Evolutionary conservation across 495 filamentous ascomycete genomes (phyloP).

Genomic region (Bacidia gigantensis): DNA sequence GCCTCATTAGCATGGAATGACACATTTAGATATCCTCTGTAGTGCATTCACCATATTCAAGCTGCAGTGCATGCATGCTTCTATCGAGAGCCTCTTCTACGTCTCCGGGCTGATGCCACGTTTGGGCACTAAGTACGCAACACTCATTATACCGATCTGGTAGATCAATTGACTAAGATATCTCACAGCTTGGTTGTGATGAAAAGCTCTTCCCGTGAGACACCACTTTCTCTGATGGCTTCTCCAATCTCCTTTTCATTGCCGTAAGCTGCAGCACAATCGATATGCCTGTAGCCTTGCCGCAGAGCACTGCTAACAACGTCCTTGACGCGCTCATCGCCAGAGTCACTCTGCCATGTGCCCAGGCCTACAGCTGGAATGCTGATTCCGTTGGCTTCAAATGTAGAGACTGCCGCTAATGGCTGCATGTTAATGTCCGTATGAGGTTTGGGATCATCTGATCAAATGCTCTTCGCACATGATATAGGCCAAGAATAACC

Average conservation of each 20-base stretch:
- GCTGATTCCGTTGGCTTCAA: background rate
- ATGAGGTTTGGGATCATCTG: no score
- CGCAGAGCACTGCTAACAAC: conserved; percentile 67
- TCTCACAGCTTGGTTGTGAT: conserved; percentile 84
- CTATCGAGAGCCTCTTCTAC: background rate
- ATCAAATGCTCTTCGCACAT: no score
- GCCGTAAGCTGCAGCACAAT: conserved; percentile 67
- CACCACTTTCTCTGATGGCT: conserved; percentile 65
- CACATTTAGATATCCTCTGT: background rate
- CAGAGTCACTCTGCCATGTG: conserved; percentile 54
- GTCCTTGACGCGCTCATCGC: conserved; percentile 46
- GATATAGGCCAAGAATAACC: no score
- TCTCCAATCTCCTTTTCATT: conserved; percentile 75
- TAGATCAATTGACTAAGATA: conserved; percentile 20
- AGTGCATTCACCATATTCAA: conserved; percentile 1
- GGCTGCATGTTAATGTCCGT: no score
- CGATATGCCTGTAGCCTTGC: conserved; percentile 59
- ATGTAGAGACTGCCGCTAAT: no score
- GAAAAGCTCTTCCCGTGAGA: conserved; percentile 71
- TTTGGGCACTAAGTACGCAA: background rate
- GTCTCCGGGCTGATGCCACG: background rate
- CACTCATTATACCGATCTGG: background rate
- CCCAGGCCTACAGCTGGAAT: conserved; percentile 70
- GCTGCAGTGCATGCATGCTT: background rate
- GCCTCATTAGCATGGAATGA: background rate